Evolutionary conservation across 164 flowering plant species (phyloP), one percentile per base, ranked within the genome.

Genomic region (Annona squamosa): DNA sequence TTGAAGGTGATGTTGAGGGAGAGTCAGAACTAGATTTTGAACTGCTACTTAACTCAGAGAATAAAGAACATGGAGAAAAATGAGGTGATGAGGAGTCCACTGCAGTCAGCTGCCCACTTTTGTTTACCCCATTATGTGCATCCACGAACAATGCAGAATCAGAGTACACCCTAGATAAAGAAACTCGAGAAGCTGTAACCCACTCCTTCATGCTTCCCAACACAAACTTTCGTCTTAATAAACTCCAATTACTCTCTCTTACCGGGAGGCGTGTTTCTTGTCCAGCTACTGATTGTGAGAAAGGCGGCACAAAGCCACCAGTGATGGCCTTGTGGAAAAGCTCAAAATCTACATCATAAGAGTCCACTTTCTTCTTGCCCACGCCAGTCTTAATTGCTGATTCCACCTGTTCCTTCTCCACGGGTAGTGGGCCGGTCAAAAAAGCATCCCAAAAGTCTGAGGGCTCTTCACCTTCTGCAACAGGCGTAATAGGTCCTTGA

Each of bases 251-350:
- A 75, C 74, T 86, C 79, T 88, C 88, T 74, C 90, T 82, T 3
- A 89, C 87, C 12, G 96, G 96, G 66, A 92, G 84, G 71, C 76
- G 74, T 45, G 88, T 90, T 77, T 88, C 96, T 3, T 84, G 78
- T 48, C 75, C 87, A 41, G 83, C 69, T 70, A 78, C 87, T 81
- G 89, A 80, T 13, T 82, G 72, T 3, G 90, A 77, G 75, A 82
- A 86, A 2, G 90, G 91, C 1, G 96, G 91, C 67, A 90, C 90
- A 62, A 88, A 88, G 64, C 94, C 97, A 18, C 96, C 92, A 2
- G 82, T 74, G 62, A 89, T 75, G 37, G 95, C 97, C 76, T 86
- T 84, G 3, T 78, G 82, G 65, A 90, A 92, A 66, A 87, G 78
- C 69, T 86, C 90, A 71, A 86, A 92, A 78, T 92, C 97, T 57